A percentile compares a stretch with the other conserved stretches of the same genome.
Conservation (phyloP, 768 basidiomycete species). For the Suillus plorans region DNA sequence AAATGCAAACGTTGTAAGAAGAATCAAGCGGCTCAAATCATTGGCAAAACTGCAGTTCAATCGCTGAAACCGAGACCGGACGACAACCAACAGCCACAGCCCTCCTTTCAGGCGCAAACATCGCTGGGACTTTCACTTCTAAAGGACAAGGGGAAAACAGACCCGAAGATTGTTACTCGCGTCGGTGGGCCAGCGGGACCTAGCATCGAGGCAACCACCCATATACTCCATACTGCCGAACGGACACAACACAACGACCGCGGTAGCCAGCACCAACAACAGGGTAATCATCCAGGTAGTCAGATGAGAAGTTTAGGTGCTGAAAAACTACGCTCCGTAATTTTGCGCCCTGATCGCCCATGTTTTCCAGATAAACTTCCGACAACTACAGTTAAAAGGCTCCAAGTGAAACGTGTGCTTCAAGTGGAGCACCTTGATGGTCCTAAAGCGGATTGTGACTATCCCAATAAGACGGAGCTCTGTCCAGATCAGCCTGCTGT, state of each 20-base stretch:
- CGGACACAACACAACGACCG: neutral
- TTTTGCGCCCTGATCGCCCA: neutral
- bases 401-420: neutral
- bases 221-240: neutral
- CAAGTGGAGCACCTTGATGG: neutral
- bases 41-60: neutral
- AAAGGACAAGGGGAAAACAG: neutral
- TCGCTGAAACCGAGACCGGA: neutral
- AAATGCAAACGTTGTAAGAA: constrained; percentile 33
- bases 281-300: neutral
- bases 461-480: neutral
- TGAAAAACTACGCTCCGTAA: neutral
- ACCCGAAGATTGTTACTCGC: neutral
- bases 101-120: neutral
- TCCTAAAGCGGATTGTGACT: neutral
- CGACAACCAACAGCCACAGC: neutral
- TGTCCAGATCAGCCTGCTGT: neutral
- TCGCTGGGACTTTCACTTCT: neutral
- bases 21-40: constrained; percentile 3
- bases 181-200: neutral
- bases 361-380: neutral
- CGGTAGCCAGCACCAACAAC: neutral
- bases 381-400: neutral
- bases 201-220: neutral
- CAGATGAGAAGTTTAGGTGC: neutral